Percentiles rank a stretch among this genome's conserved stretches.
Evolutionary conservation across 352 stramenopile species (phyloP).

Genomic region (Phytopythium cucurbitacearum): DNA sequence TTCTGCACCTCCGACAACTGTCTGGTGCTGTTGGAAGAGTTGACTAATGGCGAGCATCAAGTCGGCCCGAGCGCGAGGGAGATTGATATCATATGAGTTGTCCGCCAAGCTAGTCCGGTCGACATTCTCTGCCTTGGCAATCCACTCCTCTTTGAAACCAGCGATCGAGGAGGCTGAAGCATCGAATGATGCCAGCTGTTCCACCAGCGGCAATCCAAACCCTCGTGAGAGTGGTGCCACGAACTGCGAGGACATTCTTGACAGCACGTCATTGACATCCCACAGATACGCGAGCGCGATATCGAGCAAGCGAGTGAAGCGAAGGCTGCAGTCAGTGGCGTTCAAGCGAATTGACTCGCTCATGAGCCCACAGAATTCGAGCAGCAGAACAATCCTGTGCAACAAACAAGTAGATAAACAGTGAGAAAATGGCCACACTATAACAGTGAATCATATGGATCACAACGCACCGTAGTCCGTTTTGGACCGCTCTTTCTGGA

Average conservation of each 20-base stretch:
- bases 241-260: not conserved
- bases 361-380: conserved; percentile 59
- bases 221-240: no score
- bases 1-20: not conserved
- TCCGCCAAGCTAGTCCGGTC: no score
- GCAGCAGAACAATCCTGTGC: conserved; percentile 59
- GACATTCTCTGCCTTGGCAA: not conserved
- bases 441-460: conserved; percentile 4
- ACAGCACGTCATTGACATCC: conserved; percentile 7
- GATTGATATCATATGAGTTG: conserved; percentile 52
- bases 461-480: conserved; percentile 16
- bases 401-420: conserved; percentile 1
- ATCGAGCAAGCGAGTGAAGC: conserved; percentile 6
- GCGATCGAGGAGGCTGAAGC: conserved; percentile 1
- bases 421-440: conserved; percentile 6
- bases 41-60: conserved; percentile 43
- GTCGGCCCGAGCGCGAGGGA: conserved; percentile 34
- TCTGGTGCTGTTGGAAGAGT: conserved; percentile 35
- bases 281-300: conserved; percentile 9
- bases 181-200: conserved; percentile 11
- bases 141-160: conserved; percentile 10
- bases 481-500: conserved; percentile 19
- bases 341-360: conserved; percentile 33
- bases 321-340: not conserved
- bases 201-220: not conserved